Evolutionary conservation across 345 rosid species (phyloP).

Genomic region (Salix brachista): DNA sequence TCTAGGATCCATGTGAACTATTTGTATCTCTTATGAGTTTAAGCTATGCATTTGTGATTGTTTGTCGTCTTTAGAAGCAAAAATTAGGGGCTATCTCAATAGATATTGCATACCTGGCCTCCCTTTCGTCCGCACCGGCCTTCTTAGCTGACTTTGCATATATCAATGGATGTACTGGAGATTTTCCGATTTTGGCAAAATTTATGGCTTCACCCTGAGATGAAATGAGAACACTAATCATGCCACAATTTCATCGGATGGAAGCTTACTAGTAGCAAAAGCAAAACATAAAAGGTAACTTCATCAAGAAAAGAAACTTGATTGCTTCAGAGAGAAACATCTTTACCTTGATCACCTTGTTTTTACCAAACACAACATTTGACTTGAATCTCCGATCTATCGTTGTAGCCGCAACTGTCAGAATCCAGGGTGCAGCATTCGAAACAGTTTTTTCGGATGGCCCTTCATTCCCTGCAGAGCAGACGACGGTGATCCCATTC

Average conservation of each 20-base stretch:
- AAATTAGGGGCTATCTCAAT: conserved; percentile 44
- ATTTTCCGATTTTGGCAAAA: conserved; percentile 43
- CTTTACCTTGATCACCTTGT: conserved; percentile 54
- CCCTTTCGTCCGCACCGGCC: conserved; percentile 25
- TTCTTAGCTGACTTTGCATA: conserved; percentile 53
- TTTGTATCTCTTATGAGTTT: background rate
- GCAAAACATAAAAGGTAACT: background rate
- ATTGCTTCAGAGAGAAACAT: background rate
- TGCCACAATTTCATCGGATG: background rate
- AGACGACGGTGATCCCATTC: conserved; percentile 63
- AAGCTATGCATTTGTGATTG: no score
- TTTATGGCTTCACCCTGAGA: conserved; percentile 73
- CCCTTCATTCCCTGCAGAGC: conserved; percentile 87
- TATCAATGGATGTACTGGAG: conserved; percentile 55
- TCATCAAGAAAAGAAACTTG: background rate
- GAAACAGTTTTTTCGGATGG: conserved; percentile 47
- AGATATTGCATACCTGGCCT: conserved; percentile 44
- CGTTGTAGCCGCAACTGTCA: conserved; percentile 81
- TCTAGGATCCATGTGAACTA: conserved; percentile 25
- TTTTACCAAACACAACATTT: conserved; percentile 53
- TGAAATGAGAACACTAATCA: background rate
- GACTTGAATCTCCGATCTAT: conserved; percentile 81
- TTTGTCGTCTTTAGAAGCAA: conserved; percentile 14
- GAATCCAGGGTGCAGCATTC: conserved; percentile 75
- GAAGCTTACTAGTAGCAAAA: background rate